Conservation (phyloP, 331 rosid species). For the Stylosanthes scabra region DNA sequence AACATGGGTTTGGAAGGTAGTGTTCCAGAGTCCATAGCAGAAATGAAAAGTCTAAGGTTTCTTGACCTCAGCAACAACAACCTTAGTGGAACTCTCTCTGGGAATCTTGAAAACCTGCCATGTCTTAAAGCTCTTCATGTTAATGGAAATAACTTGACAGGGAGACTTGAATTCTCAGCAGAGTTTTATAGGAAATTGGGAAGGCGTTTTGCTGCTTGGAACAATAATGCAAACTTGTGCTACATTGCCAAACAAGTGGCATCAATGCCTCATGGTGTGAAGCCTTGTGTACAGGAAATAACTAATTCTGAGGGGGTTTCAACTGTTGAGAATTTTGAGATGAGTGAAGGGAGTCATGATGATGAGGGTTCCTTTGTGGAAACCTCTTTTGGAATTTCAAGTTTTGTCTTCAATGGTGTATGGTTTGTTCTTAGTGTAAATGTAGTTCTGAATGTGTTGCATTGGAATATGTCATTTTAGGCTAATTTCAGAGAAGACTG, state of each 20-base stretch:
- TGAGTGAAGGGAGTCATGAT: slow-evolving; percentile 27
- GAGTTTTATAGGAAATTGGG: slow-evolving; percentile 68
- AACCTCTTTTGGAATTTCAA: slow-evolving; percentile 52
- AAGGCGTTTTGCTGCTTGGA: slow-evolving; percentile 71
- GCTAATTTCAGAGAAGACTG: slow-evolving; percentile 20
- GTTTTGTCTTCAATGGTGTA: slow-evolving; percentile 38
- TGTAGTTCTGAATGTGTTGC: slow-evolving; percentile 27
- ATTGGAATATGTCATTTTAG: slow-evolving; percentile 32
- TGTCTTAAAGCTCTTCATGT: slow-evolving; percentile 59
- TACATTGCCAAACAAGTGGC: slow-evolving; percentile 40
- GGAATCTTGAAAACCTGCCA: slow-evolving; percentile 59
- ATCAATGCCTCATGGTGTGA: slow-evolving; percentile 62
- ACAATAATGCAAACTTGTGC: slow-evolving; percentile 66
- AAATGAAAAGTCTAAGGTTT: slow-evolving; percentile 58
- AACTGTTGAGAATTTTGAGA: slow-evolving; percentile 41
- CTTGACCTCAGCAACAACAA: slow-evolving; percentile 63
- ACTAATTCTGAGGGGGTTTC: slow-evolving; percentile 33
- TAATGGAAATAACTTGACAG: slow-evolving; percentile 66
- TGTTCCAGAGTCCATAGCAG: slow-evolving; percentile 62
- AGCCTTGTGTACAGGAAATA: slow-evolving; percentile 56
- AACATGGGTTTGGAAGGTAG: slow-evolving; percentile 58
- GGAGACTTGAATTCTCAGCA: slow-evolving; percentile 62
- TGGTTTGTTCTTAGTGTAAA: slow-evolving; percentile 47
- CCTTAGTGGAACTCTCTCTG: slow-evolving; percentile 56
- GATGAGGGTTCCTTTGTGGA: slow-evolving; percentile 36